Evolutionary conservation across 768 basidiomycete genomes (phyloP).

Genomic region (Agaricus subrufescens): DNA sequence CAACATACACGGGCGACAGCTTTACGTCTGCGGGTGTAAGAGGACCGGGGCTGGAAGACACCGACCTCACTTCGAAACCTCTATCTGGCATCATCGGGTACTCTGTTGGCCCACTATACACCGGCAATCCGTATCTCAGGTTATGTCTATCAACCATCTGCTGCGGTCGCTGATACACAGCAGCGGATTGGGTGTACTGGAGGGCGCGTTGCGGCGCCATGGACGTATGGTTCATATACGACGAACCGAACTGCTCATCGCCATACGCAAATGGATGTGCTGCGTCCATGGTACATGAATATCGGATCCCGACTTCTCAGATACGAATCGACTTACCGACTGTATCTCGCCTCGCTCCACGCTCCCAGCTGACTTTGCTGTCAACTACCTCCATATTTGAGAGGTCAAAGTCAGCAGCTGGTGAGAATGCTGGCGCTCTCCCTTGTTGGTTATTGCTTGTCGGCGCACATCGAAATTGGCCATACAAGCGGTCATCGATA

Average conservation of each 20-base stretch:
- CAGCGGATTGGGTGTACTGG: slow-evolving; percentile 1
- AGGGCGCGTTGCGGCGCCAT: not conserved
- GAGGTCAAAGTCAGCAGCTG: not conserved
- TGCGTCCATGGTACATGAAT: not conserved
- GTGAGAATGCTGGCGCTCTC: not conserved
- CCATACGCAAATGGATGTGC: not conserved
- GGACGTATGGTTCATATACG: not conserved
- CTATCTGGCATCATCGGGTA: not conserved
- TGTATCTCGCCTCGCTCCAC: not conserved
- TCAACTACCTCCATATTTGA: not conserved
- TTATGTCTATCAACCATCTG: not conserved
- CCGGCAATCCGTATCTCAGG: not conserved
- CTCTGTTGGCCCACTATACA: slow-evolving; percentile 1
- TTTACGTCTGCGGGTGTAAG: slow-evolving; percentile 2
- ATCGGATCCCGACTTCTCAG: not conserved
- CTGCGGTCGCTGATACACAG: not conserved
- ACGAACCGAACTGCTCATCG: not conserved
- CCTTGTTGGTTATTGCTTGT: not conserved
- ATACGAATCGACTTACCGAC: not conserved
- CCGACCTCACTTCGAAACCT: not conserved
- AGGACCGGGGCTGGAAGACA: slow-evolving; percentile 5
- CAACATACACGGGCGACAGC: not conserved
- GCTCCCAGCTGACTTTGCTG: not conserved
- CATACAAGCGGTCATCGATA: not conserved
- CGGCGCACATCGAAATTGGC: not conserved